Conservation (phyloP, 2,329 filamentous ascomycete species). For the Fonsecaea pugnacius region DNA sequence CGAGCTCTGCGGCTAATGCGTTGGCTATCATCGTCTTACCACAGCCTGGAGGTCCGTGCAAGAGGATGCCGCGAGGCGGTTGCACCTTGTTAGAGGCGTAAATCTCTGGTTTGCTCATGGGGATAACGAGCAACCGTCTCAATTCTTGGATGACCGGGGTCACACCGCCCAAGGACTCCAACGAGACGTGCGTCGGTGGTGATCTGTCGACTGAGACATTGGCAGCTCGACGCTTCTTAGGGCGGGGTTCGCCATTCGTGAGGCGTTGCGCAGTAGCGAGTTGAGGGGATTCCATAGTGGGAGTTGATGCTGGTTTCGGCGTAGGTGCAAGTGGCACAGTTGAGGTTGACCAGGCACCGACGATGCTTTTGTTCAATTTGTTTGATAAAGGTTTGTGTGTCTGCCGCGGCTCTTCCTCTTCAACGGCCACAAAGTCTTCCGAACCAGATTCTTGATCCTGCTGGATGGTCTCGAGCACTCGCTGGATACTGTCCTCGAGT, state of each 20-base stretch:
- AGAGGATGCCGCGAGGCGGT: conserved; percentile 72
- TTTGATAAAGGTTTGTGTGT: conserved; percentile 51
- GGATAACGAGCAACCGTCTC: conserved; percentile 72
- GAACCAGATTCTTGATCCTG: conserved; percentile 61
- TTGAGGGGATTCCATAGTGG: conserved; percentile 36
- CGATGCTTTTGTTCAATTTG: conserved; percentile 68
- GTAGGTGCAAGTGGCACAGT: conserved; percentile 31
- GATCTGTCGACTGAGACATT: conserved; percentile 63
- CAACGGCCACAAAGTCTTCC: conserved; percentile 53
- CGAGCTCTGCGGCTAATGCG: conserved; percentile 75
- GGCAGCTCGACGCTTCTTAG: conserved; percentile 65
- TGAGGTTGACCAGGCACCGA: conserved; percentile 58
- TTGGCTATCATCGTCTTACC: conserved; percentile 85
- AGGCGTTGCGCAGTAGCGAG: conserved; percentile 60
- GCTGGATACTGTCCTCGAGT: conserved; percentile 82
- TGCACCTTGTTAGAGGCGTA: conserved; percentile 70
- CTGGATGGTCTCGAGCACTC: conserved; percentile 74
- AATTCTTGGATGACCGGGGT: conserved; percentile 72
- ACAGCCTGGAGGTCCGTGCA: conserved; percentile 83
- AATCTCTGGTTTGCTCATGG: conserved; percentile 69
- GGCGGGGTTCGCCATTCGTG: conserved; percentile 67
- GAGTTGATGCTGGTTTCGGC: conserved; percentile 13
- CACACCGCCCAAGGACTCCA: conserved; percentile 76
- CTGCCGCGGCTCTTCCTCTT: conserved; percentile 20
- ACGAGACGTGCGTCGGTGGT: conserved; percentile 68